These are phyloP conservation scores for Amanita subjunquillea DNA, from an alignment of 768 basidiomycete species.

Conservation along the genomic window DNA sequence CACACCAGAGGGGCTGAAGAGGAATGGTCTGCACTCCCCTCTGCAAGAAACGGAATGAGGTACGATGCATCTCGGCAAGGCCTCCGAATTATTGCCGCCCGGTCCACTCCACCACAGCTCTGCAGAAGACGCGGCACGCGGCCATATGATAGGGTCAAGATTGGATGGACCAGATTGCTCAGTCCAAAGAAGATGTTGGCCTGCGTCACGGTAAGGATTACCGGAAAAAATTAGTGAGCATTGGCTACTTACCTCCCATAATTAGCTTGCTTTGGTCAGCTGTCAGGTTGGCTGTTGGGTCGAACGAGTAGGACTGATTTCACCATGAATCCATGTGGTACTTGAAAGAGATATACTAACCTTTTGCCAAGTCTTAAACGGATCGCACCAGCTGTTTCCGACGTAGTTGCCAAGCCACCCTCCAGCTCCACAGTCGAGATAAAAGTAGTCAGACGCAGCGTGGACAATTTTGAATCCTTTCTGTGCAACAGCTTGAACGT, in stretches of 20 bases:
- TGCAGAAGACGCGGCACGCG: conserved; percentile 57
- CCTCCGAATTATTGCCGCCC: conserved; percentile 32
- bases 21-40: conserved; percentile 51
- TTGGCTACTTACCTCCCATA: conserved; percentile 43
- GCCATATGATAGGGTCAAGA: conserved; percentile 62
- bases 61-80: conserved; percentile 62
- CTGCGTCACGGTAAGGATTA: conserved; percentile 15
- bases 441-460: conserved; percentile 69
- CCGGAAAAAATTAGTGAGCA: neutral
- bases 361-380: conserved; percentile 76
- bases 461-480: conserved; percentile 57
- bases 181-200: conserved; percentile 62
- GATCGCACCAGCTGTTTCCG: conserved; percentile 66
- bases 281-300: conserved; percentile 54
- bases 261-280: conserved; percentile 41
- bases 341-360: conserved; percentile 18
- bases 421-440: conserved; percentile 70
- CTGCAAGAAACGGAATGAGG: conserved; percentile 49
- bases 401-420: conserved; percentile 50
- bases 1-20: conserved; percentile 69
- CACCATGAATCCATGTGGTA: neutral
- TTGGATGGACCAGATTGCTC: conserved; percentile 63
- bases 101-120: conserved; percentile 73
- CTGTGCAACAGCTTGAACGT: conserved; percentile 46
- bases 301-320: conserved; percentile 50